These are phyloP conservation scores for Phytophthora pini DNA, from an alignment of 352 stramenopile species.

Conservation along the genomic window DNA sequence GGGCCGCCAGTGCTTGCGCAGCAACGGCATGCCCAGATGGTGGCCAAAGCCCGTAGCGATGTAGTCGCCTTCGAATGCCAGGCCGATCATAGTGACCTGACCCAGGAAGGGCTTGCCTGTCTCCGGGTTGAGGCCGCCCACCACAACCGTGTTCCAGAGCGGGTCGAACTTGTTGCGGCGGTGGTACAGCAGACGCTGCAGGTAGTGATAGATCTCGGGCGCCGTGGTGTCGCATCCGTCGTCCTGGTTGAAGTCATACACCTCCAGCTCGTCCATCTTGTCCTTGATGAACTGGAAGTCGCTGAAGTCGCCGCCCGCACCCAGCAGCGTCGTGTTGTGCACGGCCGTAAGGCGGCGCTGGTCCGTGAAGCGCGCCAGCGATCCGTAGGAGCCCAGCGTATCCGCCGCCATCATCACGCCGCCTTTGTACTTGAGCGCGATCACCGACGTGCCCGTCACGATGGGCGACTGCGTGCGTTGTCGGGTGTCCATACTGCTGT, in stretches of 20 bases:
- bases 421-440: slow-evolving; percentile 95
- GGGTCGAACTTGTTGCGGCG: slow-evolving; percentile 99
- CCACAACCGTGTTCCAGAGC: slow-evolving; percentile 98
- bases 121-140: slow-evolving; percentile 94
- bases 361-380: slow-evolving; percentile 97
- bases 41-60: slow-evolving; percentile 98
- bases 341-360: slow-evolving; percentile 87
- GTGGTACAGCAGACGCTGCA: slow-evolving; percentile 98
- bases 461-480: slow-evolving; percentile 94
- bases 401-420: slow-evolving; percentile 98
- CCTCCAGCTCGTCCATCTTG: slow-evolving; percentile 93
- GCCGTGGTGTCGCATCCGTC: slow-evolving; percentile 95
- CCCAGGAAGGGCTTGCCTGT: slow-evolving; percentile 94
- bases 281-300: slow-evolving; percentile 98
- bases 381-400: slow-evolving; percentile 98
- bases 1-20: slow-evolving; percentile 94
- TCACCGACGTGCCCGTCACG: slow-evolving; percentile 98
- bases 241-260: slow-evolving; percentile 96
- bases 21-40: slow-evolving; percentile 96
- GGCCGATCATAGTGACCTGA: slow-evolving; percentile 97
- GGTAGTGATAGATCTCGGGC: slow-evolving; percentile 96
- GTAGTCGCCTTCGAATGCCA: slow-evolving; percentile 97
- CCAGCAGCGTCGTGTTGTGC: slow-evolving; percentile 94
- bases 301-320: slow-evolving; percentile 96
- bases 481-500: slow-evolving; percentile 58